Percentiles rank a stretch among this genome's conserved stretches.
Conservation (phyloP, 371 early-diverging fungal species). For the Nematocida minor region DNA sequence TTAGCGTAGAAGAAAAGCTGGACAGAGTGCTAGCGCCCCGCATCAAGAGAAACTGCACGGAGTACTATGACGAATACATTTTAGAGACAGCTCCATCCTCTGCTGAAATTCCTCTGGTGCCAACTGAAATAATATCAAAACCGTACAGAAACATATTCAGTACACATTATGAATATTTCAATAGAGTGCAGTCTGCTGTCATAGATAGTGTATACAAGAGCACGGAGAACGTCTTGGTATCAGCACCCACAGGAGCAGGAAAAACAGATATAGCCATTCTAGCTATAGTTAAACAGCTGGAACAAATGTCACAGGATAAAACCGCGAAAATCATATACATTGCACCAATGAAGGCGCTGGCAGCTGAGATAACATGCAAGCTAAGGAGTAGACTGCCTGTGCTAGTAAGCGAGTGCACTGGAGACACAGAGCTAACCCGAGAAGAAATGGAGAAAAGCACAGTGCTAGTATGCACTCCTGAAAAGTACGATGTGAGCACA, state of each 20-base stretch:
- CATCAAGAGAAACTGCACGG: constrained; percentile 7
- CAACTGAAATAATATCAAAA: not conserved
- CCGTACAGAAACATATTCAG: constrained; percentile 6
- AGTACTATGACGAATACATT: constrained; percentile 37
- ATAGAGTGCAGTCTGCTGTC: constrained; percentile 90
- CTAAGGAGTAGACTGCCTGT: constrained; percentile 74
- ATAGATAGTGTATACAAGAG: constrained; percentile 84
- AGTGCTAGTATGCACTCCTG: constrained; percentile 96
- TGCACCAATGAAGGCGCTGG: constrained; percentile 98
- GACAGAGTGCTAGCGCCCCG: constrained; percentile 48
- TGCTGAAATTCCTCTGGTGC: not conserved
- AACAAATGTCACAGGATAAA: not conserved
- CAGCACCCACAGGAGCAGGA: constrained; percentile 96
- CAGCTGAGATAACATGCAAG: constrained; percentile 88
- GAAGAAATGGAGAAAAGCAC: constrained; percentile 84
- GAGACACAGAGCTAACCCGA: constrained; percentile 86
- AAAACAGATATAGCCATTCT: constrained; percentile 81
- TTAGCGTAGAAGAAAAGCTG: constrained; percentile 9
- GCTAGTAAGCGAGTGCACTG: constrained; percentile 85
- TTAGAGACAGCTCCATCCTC: not conserved
- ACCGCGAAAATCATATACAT: constrained; percentile 84
- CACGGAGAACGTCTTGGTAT: constrained; percentile 76
- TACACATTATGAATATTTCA: constrained; percentile 71
- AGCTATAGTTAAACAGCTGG: constrained; percentile 68
- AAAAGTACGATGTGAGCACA: constrained; percentile 98